Base-by-base conservation (phyloP, 495 filamentous ascomycete species). In the Xylaria curta region DNA sequence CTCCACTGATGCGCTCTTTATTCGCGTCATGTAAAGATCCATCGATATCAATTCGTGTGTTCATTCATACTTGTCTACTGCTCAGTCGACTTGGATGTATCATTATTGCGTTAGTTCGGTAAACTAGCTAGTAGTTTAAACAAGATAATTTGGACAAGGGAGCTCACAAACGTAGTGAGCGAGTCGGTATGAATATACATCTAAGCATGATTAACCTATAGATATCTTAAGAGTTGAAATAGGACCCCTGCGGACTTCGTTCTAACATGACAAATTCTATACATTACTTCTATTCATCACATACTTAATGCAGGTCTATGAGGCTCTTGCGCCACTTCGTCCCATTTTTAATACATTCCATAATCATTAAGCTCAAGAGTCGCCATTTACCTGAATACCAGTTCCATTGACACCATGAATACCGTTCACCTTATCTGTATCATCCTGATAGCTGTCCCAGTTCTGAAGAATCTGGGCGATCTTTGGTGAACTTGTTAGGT, bases 401-500 rank as follows among this genome's bases (percentile, higher is more conserved):
- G 56, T 72, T 36, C 71, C 76, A 42, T 73, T 76, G 38, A 74
- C 74, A 19, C 79, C 79, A 59, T 72, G 73, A 21, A 70, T 68
- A 44, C 76, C 78, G 61, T 81, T 81, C 5, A 75, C 77, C 15
- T 65, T 70, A 53, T 73, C 78, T 46, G 64, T 67, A 33, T 78
- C 75, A 21, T 82, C 85, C 73, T 88, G 82, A 76, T 90, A 91
- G 75, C 87, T 89, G 31, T 91, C 89, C 89, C 89, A 91, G 81
- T 98, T 97, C 54, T 93, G 94, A 77, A 99, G 81, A 73, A 99
- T 91, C 71, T 92, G 87, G 42, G 92, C 94, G 76, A 99, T 98
- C 81, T 91, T 91, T 53, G 96, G 96, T 6, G 92, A 95, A 79
- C 94, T 98, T 6, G 96, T 99, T 74, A 99, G 85, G 46, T 87